A percentile compares a stretch with the other conserved stretches of the same genome.
These are phyloP conservation scores for Cercospora berteroae DNA, from an alignment of 2,329 filamentous ascomycete genomes.

Conservation along the genomic window DNA sequence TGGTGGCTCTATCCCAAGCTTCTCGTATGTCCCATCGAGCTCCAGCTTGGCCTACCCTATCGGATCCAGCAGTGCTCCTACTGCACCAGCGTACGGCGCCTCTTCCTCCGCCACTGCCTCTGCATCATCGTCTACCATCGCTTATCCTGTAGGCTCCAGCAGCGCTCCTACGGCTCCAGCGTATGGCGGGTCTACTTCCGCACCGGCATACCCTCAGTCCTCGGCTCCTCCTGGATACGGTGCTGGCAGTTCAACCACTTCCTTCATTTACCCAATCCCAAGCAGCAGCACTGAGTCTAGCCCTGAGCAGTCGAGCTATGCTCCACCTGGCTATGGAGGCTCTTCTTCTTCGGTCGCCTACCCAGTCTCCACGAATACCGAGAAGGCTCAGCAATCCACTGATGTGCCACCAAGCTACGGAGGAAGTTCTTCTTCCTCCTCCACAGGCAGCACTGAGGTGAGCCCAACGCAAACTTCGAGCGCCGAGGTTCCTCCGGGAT, in stretches of 20 bases:
- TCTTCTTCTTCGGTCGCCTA: neutral
- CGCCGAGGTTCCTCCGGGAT: neutral
- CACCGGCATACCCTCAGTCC: neutral
- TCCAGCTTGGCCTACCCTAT: conserved; percentile 6
- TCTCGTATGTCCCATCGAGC: conserved; percentile 8
- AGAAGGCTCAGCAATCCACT: neutral
- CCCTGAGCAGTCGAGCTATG: neutral
- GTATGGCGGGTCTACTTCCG: neutral
- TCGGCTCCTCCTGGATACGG: neutral
- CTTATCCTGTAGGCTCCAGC: conserved; percentile 3
- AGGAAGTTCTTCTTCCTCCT: neutral
- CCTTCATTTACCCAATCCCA: neutral
- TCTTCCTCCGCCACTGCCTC: neutral
- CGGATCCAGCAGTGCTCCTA: conserved; percentile 1
- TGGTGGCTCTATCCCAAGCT: conserved; percentile 7
- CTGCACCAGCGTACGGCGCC: neutral
- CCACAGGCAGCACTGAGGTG: neutral
- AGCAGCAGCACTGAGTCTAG: neutral
- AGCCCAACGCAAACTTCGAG: neutral
- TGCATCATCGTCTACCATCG: conserved; percentile 5
- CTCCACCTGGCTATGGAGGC: neutral
- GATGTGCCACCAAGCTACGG: neutral
- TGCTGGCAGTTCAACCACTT: neutral
- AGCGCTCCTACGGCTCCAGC: neutral
- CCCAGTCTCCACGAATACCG: conserved; percentile 1